Evolutionary conservation across 1,139 yeast species (phyloP).

Genomic region (Hemisphaericaspora xylanilytica): DNA sequence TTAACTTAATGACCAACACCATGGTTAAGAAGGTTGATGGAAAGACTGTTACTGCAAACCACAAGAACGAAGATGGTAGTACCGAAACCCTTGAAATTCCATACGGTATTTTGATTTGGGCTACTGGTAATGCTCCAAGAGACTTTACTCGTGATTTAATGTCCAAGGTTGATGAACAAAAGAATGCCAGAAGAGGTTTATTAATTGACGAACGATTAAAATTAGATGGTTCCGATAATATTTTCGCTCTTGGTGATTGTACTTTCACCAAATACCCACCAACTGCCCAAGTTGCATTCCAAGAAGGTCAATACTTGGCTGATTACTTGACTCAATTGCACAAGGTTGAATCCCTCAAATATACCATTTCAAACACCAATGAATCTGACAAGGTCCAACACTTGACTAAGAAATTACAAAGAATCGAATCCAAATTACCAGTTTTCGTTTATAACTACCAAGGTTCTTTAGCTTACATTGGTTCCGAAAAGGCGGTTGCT

Average conservation of each 20-base stretch:
- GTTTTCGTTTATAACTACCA: constrained; percentile 62
- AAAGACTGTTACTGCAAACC: constrained; percentile 65
- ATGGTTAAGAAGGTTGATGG: constrained; percentile 84
- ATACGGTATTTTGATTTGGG: constrained; percentile 91
- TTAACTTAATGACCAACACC: constrained; percentile 75
- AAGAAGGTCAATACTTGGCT: constrained; percentile 85
- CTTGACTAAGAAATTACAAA: constrained; percentile 39
- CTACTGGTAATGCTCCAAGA: constrained; percentile 94
- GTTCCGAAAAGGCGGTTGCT: constrained; percentile 91
- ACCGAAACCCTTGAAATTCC: constrained; percentile 65
- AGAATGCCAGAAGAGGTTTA: constrained; percentile 85
- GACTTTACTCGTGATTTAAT: constrained; percentile 68
- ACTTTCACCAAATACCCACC: constrained; percentile 90
- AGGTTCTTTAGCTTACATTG: constrained; percentile 81
- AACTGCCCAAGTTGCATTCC: constrained; percentile 96
- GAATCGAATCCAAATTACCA: constrained; percentile 48
- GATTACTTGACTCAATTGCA: constrained; percentile 66
- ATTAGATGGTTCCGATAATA: constrained; percentile 79
- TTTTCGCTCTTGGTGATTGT: constrained; percentile 93
- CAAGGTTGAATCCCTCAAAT: constrained; percentile 61
- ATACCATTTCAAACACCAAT: constrained; percentile 27
- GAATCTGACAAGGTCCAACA: constrained; percentile 38
- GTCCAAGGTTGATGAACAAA: constrained; percentile 73
- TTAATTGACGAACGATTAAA: constrained; percentile 79
- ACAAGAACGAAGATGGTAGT: constrained; percentile 44